A percentile compares a stretch with the other conserved stretches of the same genome.
These are phyloP conservation scores for Skeletonema menzelii DNA, from an alignment of 108 stramenopile species.

Conservation along the genomic window DNA sequence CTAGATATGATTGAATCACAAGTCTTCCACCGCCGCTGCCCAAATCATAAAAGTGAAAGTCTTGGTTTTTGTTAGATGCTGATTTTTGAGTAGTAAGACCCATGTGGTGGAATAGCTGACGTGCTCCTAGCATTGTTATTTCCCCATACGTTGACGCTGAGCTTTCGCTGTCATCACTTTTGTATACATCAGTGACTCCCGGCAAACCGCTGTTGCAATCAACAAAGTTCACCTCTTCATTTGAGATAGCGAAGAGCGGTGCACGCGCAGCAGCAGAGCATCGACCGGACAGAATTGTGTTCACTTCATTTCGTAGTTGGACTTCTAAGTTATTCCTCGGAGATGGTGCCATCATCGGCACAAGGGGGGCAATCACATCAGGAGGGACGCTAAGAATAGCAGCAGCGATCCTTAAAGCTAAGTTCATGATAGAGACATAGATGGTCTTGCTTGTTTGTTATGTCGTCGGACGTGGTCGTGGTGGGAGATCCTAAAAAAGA, in stretches of 20 bases:
- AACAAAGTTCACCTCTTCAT: slow-evolving; percentile 37
- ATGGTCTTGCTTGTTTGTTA: no score
- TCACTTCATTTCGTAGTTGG: slow-evolving; percentile 41
- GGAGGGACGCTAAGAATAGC: slow-evolving; percentile 58
- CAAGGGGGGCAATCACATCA: slow-evolving; percentile 53
- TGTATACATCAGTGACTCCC: slow-evolving; percentile 11
- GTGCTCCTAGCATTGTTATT: slow-evolving; percentile 63
- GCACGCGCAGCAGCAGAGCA: slow-evolving; percentile 27
- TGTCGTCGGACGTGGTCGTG: no score
- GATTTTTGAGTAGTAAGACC: slow-evolving; percentile 21
- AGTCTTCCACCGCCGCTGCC: slow-evolving; percentile 69
- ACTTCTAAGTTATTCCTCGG: slow-evolving; percentile 38
- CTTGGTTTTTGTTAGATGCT: slow-evolving; percentile 5
- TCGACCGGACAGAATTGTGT: slow-evolving; percentile 27
- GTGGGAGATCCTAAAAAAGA: no score
- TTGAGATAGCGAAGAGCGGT: slow-evolving; percentile 35
- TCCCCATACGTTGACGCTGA: slow-evolving; percentile 64
- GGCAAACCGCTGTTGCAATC: slow-evolving; percentile 36
- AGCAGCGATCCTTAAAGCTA: slow-evolving; percentile 51
- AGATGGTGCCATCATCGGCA: slow-evolving; percentile 63
- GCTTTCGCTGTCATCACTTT: slow-evolving; percentile 2
- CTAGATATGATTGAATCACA: slow-evolving; percentile 58
- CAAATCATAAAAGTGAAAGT: slow-evolving; percentile 59
- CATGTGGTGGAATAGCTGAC: slow-evolving; percentile 72
- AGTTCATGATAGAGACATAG: slow-evolving; percentile 44